These are phyloP conservation scores for Talaromyces atroroseus DNA, from an alignment of 2,329 filamentous ascomycete species.

Conservation along the genomic window DNA sequence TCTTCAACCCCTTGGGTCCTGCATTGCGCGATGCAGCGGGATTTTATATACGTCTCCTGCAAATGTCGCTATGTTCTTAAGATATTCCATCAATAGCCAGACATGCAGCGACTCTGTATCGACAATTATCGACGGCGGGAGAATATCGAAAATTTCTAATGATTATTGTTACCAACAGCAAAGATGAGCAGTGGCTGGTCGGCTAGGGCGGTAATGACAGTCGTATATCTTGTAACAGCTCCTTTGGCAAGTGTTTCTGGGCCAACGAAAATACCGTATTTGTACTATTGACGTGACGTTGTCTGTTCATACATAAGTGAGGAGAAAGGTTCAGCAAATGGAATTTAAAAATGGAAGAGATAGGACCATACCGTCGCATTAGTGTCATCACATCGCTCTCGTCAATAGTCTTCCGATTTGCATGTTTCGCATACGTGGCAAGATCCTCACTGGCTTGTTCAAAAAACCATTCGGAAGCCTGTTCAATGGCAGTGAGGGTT, in stretches of 20 bases:
- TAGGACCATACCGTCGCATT: conserved; percentile 68
- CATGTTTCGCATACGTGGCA: conserved; percentile 72
- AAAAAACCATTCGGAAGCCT: conserved; percentile 87
- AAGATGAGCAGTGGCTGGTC: background rate
- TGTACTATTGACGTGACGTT: conserved; percentile 66
- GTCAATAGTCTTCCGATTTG: conserved; percentile 76
- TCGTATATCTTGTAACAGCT: conserved; percentile 72
- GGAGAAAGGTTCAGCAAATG: background rate
- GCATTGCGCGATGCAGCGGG: background rate
- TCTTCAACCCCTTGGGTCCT: background rate
- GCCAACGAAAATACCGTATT: conserved; percentile 82
- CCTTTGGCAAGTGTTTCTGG: conserved; percentile 72
- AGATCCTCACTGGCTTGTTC: conserved; percentile 80
- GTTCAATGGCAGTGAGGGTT: conserved; percentile 66
- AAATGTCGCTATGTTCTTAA: background rate
- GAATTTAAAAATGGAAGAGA: background rate
- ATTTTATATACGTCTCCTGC: background rate
- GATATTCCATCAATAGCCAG: background rate
- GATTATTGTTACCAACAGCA: background rate
- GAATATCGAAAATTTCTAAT: background rate
- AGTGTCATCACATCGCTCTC: conserved; percentile 76
- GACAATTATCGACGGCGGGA: background rate
- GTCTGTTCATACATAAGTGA: conserved; percentile 47
- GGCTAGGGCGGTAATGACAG: conserved; percentile 34
- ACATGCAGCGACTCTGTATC: background rate